Base-by-base conservation (phyloP, 225 moss, liverwort and hornwort species). In the Polytrichum formosum region DNA sequence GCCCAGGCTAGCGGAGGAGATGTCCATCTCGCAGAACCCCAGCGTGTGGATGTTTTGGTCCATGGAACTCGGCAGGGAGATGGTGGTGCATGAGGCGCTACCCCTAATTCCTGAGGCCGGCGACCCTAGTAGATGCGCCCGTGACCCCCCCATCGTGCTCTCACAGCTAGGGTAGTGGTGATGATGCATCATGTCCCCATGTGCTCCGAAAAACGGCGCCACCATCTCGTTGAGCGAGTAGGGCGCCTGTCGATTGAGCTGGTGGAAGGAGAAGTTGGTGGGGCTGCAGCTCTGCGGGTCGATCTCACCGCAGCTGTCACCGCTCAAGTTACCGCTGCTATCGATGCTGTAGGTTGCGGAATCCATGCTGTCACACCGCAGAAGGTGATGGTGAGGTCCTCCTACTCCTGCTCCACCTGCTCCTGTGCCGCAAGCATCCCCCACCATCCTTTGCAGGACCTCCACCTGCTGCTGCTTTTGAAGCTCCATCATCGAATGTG, bases 181-280 rank as follows among this genome's bases (percentile, higher is more conserved):
- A 46, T 46, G 46, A 29, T 31, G 1, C 58, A 67, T 26, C 5
- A 10, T n/a, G 6, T n/a, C 18, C 27, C 9, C 55, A 25, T 28
- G 20, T 17, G 67, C 6, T 2, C 58, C 74, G 17, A 86, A 63
- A 75, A 86, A 86, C 0, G 82, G 86, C 1, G 86, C 86, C 23
- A 82, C 80, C 2, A 86, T 86, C 68, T 82, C 86, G 25, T 56
- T 20, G 4, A 86, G 35, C 0, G 82, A 86, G 64, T 86, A 86
- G 0, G 86, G 80, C 4, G 26, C 75, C 71, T 86, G 77, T 61
- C 82, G 82, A 9, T 80, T 80, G 10, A 63, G 27, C 16, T 77
- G 82, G 77, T 85, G 77, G 75, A 82, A 82, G 29, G 79, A 77
- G 63, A 86, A 83, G 56, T 75, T 18, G 7, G 70, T 73, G 2